phyloP scores from a whole-genome alignment of 306 rosid species.

The Rubus idaeus region DNA sequence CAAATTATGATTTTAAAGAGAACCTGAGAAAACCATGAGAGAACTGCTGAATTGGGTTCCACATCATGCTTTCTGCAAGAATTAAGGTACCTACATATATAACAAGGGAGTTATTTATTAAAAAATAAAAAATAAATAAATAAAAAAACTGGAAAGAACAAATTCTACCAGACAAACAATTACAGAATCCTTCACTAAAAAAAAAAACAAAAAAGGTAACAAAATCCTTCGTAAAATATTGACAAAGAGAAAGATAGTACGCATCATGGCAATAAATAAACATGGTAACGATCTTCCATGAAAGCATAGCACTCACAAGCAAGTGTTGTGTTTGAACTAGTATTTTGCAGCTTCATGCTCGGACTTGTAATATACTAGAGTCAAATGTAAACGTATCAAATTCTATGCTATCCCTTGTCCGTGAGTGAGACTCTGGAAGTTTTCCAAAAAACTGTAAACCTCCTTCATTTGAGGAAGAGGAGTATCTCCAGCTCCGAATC shows the following conservation, averaged over 20 bases:
- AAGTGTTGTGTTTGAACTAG: background rate
- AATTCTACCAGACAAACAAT: background rate
- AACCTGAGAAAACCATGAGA: slow-evolving; percentile 47
- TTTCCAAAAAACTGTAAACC: slow-evolving; percentile 40
- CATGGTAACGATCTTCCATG: background rate
- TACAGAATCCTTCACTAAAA: background rate
- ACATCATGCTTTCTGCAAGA: slow-evolving; percentile 59
- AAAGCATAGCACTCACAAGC: background rate
- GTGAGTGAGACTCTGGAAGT: slow-evolving; percentile 45
- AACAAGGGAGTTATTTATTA: background rate
- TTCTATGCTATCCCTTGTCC: slow-evolving; percentile 47
- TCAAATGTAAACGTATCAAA: slow-evolving; percentile 24
- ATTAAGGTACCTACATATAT: slow-evolving; percentile 46
- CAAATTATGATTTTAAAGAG: background rate
- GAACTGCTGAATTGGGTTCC: slow-evolving; percentile 40
- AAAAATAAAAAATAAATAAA: too few relatives aligned
- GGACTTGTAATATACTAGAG: background rate
- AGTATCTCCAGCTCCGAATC: slow-evolving; percentile 75
- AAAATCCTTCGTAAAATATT: background rate
- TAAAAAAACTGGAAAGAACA: background rate
- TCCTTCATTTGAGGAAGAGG: slow-evolving; percentile 51
- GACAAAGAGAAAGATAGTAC: background rate
- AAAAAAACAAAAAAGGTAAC: background rate
- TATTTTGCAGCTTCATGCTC: background rate
- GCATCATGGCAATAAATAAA: background rate